These are phyloP conservation scores for Helicostylum pulchrum DNA, from an alignment of 192 early-diverging fungal genomes.

Conservation along the genomic window DNA sequence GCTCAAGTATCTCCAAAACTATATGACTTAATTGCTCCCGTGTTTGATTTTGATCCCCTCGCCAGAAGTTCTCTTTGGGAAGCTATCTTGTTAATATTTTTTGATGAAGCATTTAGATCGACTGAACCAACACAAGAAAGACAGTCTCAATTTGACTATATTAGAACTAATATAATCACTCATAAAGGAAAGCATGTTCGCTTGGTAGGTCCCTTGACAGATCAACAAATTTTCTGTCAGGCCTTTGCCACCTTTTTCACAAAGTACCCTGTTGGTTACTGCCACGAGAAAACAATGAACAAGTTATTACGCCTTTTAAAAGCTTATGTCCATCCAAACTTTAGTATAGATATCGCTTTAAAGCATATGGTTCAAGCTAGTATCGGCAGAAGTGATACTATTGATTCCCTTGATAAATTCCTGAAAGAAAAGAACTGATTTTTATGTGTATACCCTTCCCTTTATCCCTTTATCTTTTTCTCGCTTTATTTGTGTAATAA, in stretches of 20 bases:
- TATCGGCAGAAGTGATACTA: constrained; percentile 6
- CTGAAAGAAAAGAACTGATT: neutral
- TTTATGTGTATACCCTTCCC: neutral
- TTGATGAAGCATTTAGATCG: constrained; percentile 7
- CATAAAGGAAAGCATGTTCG: neutral
- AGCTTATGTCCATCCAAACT: constrained; percentile 1
- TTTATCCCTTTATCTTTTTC: too few relatives aligned
- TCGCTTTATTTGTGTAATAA: too few relatives aligned
- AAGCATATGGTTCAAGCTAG: constrained; percentile 8
- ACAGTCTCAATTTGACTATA: constrained; percentile 1
- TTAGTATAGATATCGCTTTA: neutral
- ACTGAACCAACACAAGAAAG: neutral
- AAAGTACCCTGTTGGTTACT: constrained; percentile 8
- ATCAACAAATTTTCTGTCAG: constrained; percentile 13
- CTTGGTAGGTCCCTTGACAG: constrained; percentile 5
- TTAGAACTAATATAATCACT: neutral
- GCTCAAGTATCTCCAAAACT: neutral
- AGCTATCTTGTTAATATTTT: neutral
- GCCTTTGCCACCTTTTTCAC: constrained; percentile 11
- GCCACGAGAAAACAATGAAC: neutral
- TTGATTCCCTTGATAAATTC: constrained; percentile 6
- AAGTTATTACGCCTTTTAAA: neutral
- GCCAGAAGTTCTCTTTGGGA: constrained; percentile 5
- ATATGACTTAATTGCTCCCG: neutral
- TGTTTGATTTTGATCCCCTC: constrained; percentile 10